Evolutionary conservation across 345 rosid species (phyloP), one percentile per base, ranked within the genome.

Genomic region (Eucalyptus grandis): DNA sequence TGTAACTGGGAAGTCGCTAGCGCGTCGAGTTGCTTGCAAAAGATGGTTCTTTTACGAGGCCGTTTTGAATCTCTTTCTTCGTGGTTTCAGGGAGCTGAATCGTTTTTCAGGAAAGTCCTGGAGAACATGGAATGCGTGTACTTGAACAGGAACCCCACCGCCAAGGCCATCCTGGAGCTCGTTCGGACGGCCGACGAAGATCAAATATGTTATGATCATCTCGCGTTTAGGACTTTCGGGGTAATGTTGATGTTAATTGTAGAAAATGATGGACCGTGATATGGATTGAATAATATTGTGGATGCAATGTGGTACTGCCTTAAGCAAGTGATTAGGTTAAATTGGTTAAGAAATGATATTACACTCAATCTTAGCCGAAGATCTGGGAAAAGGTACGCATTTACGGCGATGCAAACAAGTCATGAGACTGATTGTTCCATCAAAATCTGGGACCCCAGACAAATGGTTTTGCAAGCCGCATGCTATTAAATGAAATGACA

Each of bases 211-310:
- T 96, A 98, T 89, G 99, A 98, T 93, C 99, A 97, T 92, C 86
- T 98, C 50, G 99, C 99, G 34, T 98, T 96, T 93, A 93, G 99
- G 92, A 97, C 99, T 2, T 97, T 98, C 14, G 99, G 99, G 95
- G 99, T 98, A 94, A 94, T 65, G 60, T 60, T 15, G 13, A 34
- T 81, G 51, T 85, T 82, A 14, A 40, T 19, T 37, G 24, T 77
- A 43, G 83, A 77, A 21, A 77, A 37, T 6, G 0, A 37, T 37
- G 27, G 15, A 37, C 47, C 83, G 7, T 77, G 46, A 4, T 77
- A 11, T 17, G 49, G 86, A 65, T 43, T 81, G 37, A 34, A 62
- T 56, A 1, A 26, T 50, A 46, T 30, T 77, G 83, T 19, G 47
- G 83, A 77, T 37, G 46, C 47, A 10, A 37, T 21, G 81, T 34